Evolutionary conservation across 2,329 filamentous ascomycete genomes (phyloP).

Genomic region (Pseudopyrenochaeta lycopersici): DNA sequence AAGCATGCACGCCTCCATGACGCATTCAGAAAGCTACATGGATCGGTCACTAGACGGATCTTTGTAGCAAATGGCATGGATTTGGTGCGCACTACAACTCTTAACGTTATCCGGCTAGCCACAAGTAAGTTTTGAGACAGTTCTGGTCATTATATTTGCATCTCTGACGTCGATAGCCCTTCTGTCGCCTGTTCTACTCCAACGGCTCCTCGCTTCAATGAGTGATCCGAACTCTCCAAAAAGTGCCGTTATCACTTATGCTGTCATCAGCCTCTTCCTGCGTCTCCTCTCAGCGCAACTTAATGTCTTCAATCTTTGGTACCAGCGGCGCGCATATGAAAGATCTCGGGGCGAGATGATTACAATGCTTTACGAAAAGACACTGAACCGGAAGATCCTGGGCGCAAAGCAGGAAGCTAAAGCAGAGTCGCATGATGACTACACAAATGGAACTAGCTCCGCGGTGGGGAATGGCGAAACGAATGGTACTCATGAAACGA

Average conservation of each 20-base stretch:
- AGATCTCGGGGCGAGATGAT: constrained; percentile 85
- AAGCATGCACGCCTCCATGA: constrained; percentile 80
- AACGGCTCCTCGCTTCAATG: constrained; percentile 74
- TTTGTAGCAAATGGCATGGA: constrained; percentile 82
- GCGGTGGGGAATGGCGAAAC: constrained; percentile 22
- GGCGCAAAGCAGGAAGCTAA: constrained; percentile 41
- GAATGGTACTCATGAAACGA: constrained; percentile 11
- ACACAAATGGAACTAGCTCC: constrained; percentile 21
- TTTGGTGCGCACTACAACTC: constrained; percentile 70
- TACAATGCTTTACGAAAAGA: constrained; percentile 85
- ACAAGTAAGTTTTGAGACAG: constrained; percentile 54
- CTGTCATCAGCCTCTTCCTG: constrained; percentile 67
- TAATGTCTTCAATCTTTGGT: constrained; percentile 78
- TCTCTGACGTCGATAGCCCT: constrained; percentile 24
- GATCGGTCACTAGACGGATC: constrained; percentile 75
- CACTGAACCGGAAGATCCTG: constrained; percentile 68
- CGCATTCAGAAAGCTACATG: constrained; percentile 75
- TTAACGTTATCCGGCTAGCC: constrained; percentile 71
- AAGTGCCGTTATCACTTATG: constrained; percentile 71
- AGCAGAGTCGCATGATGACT: constrained; percentile 33
- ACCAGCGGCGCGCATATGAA: constrained; percentile 83
- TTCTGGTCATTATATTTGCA: no score
- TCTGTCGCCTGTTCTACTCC: constrained; percentile 73
- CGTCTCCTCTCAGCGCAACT: constrained; percentile 71
- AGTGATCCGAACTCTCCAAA: constrained; percentile 60